phyloP scores from a whole-genome alignment of 495 filamentous ascomycete genomes.

The Achaetomiella virescens region DNA sequence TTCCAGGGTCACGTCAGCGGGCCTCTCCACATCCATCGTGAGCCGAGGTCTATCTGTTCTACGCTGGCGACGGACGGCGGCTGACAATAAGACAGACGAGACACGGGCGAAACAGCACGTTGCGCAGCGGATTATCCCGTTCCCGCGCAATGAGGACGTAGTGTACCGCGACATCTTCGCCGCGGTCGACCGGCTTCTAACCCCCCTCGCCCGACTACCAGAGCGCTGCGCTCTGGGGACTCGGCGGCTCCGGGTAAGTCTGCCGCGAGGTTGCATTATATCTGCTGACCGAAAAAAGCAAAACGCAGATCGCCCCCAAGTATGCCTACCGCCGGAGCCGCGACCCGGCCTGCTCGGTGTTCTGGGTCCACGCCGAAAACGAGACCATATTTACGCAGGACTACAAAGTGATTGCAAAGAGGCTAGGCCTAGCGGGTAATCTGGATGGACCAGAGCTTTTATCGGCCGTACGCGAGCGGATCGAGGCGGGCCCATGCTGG shows the following conservation, averaged over 20 bases:
- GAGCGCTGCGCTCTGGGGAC: slow-evolving; percentile 32
- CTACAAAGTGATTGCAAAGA: no score
- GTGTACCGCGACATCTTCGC: background rate
- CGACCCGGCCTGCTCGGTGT: slow-evolving; percentile 23
- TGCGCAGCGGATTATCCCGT: no score
- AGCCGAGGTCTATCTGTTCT: no score
- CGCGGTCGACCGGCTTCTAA: no score
- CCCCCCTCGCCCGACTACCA: no score
- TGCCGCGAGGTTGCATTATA: background rate
- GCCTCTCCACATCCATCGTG: no score
- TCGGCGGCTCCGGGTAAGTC: slow-evolving; percentile 47
- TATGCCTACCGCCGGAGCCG: slow-evolving; percentile 24
- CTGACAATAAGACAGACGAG: no score
- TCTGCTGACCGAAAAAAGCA: slow-evolving; percentile 5
- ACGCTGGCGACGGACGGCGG: no score
- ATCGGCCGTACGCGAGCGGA: slow-evolving; percentile 7
- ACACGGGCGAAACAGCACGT: no score
- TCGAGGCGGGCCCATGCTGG: slow-evolving; percentile 23
- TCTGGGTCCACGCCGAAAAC: slow-evolving; percentile 31
- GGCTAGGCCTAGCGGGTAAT: background rate
- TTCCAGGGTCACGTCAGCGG: no score
- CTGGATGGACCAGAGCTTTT: slow-evolving; percentile 9
- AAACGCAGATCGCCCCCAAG: slow-evolving; percentile 27
- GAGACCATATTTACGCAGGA: background rate
- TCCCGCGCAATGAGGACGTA: background rate